Evolutionary conservation across 1,139 yeast species (phyloP), one percentile per base, ranked within the genome.

Genomic region (Pichia sp.): DNA sequence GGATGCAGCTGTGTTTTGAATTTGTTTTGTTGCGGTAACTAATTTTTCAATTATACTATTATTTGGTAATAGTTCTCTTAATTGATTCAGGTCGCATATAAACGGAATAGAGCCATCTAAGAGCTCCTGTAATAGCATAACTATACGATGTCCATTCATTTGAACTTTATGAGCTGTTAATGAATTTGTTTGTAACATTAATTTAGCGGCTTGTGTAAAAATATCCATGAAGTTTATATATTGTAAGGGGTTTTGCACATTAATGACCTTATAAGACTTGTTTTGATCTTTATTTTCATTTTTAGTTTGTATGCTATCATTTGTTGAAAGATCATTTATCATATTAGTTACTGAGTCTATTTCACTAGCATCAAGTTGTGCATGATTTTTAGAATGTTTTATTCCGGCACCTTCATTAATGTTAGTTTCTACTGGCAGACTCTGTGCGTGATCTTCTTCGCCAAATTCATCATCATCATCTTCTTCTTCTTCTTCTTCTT

Each of bases 61-160:
- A 44, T 60, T 58, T 3, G 95, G 95, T 0, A 89, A 80, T 20
- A 82, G 65, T 48, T 85, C 94, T 47, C 80, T 71, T 39, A 90
- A 65, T 45, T 79, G 75, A 62, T 88, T 89, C 45, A 80, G 70
- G 56, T 88, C 96, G 0, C 90, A 82, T 44, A 77, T 71, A 54
- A 77, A 76, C 0, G 96, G 95, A 24, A 74, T 71, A 1, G 94
- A 92, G 43, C 80, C 82, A 57, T 87, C 95, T 24, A 89, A 62
- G 80, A 87, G 79, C 59, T 86, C 86, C 56, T 80, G 77, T 55
- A 80, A 59, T 48, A 80, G 56, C 55, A 85, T 67, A 41, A 83
- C 74, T 52, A 86, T 67, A 5, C 85, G 75, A 59, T 85, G 92
- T 54, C 73, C 73, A 60, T 85, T 82, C 39, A 81, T 73, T 55